Evolutionary conservation across 2,329 filamentous ascomycete genomes (phyloP), one percentile per base, ranked within the genome.

Genomic region (Coniochaeta sp.): DNA sequence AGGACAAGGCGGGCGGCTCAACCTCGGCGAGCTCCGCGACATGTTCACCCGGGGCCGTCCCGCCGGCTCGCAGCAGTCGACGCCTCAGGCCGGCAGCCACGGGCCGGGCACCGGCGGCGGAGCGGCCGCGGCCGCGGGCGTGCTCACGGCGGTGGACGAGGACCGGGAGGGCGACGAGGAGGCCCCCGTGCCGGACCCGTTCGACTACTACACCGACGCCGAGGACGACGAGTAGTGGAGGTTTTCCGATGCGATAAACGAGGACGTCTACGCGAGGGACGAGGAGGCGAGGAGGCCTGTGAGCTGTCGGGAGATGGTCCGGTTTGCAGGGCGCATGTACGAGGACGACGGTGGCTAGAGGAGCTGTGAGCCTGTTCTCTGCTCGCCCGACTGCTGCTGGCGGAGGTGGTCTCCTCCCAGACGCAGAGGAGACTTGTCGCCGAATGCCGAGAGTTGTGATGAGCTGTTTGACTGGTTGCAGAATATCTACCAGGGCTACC

Each of bases 71-170:
- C n/a, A 19, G 28, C 54, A 28, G 28, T 36, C 28, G 30, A 19
- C 17, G 5, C 30, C 54, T 26, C 32, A 30, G 56, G 22, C 40
- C 12, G 34, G 62, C 57, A 63, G 47, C 60, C 55, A 64, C 55
- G 52, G 65, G 61, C 58, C 62, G 59, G 60, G 64, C 58, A 58
- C 34, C 28, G 73, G 71, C 22, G 71, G 74, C 44, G 85, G 89
- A 58, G 87, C 89, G 19, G 87, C 86, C 0, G 88, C 89, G 0
- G 89, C 89, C 0, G 91, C 89, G 0, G 90, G 88, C 60, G 90
- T 96, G 1, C 77, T 96, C 66, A 96, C 89, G 4, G 89, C 92
- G 6, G 86, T 96, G 4, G 93, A 97, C 68, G 93, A 98, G 73
- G 90, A 93, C 67, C 85, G 81, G 10, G 89, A 91, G 63, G 87